Conservation (phyloP, 2,329 filamentous ascomycete species). For the Zymoseptoria ardabiliae region DNA sequence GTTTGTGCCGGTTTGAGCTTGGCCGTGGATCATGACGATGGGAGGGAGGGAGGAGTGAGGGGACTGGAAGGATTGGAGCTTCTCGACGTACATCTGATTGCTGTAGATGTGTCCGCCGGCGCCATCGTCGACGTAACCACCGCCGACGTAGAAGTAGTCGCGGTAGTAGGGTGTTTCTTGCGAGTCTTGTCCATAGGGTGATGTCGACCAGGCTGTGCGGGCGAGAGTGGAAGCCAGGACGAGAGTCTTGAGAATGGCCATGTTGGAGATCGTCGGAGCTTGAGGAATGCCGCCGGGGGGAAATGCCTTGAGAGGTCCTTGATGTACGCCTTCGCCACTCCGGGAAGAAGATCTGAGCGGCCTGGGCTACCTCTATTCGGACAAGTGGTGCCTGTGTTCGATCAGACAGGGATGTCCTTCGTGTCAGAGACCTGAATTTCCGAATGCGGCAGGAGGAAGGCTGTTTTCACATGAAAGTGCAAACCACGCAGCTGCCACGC, state of each 20-base stretch:
- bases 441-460: background rate
- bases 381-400: background rate
- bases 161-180: background rate
- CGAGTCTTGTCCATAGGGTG: background rate
- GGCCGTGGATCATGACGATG: constrained; percentile 40
- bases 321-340: background rate
- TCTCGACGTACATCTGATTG: constrained; percentile 51
- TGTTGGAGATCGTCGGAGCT: background rate
- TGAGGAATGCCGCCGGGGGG: too few species aligned
- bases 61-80: constrained; percentile 31
- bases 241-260: background rate
- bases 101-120: constrained; percentile 13
- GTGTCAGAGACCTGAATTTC: background rate
- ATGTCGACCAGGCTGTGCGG: background rate
- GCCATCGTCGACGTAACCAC: constrained; percentile 18
- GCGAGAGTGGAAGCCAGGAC: background rate
- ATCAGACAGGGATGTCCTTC: background rate
- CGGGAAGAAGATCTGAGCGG: background rate
- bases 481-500: background rate
- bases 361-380: background rate
- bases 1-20: constrained; percentile 32
- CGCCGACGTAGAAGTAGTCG: constrained; percentile 20
- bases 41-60: constrained; percentile 21
- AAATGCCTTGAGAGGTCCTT: background rate
- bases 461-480: background rate